Conservation (phyloP, 1,284 basidiomycete genomes). For the Moesziomyces sp. region DNA sequence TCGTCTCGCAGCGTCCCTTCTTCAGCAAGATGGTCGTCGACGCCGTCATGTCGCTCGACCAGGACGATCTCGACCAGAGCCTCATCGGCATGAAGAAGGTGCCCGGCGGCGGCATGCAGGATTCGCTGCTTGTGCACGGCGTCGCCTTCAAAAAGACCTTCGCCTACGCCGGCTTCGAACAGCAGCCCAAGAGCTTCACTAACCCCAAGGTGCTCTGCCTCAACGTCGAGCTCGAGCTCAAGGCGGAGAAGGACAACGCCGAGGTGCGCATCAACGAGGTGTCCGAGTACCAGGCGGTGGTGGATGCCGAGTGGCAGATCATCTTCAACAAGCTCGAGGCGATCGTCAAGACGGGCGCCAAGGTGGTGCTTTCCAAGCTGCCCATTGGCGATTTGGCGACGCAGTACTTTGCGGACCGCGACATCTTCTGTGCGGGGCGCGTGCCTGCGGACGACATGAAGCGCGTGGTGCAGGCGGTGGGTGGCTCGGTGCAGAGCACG, state of each 20-base stretch:
- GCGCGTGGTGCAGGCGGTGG: conserved; percentile 93
- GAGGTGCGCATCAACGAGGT: conserved; percentile 97
- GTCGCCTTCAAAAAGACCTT: conserved; percentile 99
- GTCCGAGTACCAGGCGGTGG: conserved; percentile 88
- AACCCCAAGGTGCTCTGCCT: conserved; percentile 91
- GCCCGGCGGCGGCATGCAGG: conserved; percentile 98
- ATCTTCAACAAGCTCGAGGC: conserved; percentile 98
- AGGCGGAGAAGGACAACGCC: conserved; percentile 99
- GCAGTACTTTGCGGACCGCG: conserved; percentile 98
- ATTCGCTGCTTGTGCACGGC: conserved; percentile 84
- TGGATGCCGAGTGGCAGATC: conserved; percentile 99
- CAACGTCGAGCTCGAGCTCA: conserved; percentile 98
- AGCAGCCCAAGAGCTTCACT: conserved; percentile 94
- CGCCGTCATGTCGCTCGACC: conserved; percentile 83
- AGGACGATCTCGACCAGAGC: conserved; percentile 91
- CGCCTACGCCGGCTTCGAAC: conserved; percentile 98
- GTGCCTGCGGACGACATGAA: conserved; percentile 91
- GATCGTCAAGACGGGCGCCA: conserved; percentile 94
- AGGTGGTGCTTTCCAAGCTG: conserved; percentile 96
- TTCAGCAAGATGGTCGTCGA: conserved; percentile 99
- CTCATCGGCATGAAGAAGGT: conserved; percentile 99
- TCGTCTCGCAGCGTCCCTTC: conserved; percentile 98
- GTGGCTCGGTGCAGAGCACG: conserved; percentile 93
- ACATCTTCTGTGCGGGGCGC: conserved; percentile 98
- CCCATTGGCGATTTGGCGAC: conserved; percentile 99